These are phyloP conservation scores for Cantharellus anzutake DNA, from an alignment of 768 basidiomycete genomes.

Conservation along the genomic window DNA sequence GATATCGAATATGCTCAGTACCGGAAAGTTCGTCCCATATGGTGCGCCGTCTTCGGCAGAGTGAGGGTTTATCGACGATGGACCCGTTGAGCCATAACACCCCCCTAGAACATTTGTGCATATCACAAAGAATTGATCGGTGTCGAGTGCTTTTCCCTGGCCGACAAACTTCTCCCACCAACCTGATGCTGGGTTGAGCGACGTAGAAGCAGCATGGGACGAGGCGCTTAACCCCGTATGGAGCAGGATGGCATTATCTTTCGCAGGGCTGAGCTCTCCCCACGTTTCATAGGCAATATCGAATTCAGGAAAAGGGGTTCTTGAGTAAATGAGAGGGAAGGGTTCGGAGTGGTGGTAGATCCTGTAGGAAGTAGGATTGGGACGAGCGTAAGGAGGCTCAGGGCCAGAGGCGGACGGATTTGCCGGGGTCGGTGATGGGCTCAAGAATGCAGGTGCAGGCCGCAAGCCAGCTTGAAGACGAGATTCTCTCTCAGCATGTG, in stretches of 20 bases:
- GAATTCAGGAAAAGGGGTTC: constrained; percentile 38
- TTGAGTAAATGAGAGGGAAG: constrained; percentile 46
- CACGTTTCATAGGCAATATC: constrained; percentile 96
- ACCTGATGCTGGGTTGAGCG: constrained; percentile 57
- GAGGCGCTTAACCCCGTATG: constrained; percentile 94
- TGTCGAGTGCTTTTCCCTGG: constrained; percentile 85
- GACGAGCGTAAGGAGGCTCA: constrained; percentile 67
- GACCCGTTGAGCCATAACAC: constrained; percentile 95
- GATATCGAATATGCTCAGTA: constrained; percentile 94
- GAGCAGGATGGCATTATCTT: constrained; percentile 81
- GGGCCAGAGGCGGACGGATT: constrained; percentile 36
- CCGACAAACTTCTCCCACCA: constrained; percentile 99
- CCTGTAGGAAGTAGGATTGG: constrained; percentile 53
- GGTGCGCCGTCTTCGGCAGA: constrained; percentile 27
- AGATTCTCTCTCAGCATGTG: constrained; percentile 42
- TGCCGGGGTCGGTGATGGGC: constrained; percentile 10
- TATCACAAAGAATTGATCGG: constrained; percentile 76
- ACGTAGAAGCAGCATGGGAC: constrained; percentile 79
- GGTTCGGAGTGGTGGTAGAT: constrained; percentile 42
- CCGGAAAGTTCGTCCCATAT: constrained; percentile 83
- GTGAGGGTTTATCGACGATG: constrained; percentile 56
- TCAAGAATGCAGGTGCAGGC: constrained; percentile 6
- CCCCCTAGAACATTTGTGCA: constrained; percentile 96
- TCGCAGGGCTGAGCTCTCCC: constrained; percentile 63
- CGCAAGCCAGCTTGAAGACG: constrained; percentile 4